Evolutionary conservation across 139 green algal species (phyloP), one percentile per base, ranked within the genome.

Genomic region (Zygnema circumcarinatum): DNA sequence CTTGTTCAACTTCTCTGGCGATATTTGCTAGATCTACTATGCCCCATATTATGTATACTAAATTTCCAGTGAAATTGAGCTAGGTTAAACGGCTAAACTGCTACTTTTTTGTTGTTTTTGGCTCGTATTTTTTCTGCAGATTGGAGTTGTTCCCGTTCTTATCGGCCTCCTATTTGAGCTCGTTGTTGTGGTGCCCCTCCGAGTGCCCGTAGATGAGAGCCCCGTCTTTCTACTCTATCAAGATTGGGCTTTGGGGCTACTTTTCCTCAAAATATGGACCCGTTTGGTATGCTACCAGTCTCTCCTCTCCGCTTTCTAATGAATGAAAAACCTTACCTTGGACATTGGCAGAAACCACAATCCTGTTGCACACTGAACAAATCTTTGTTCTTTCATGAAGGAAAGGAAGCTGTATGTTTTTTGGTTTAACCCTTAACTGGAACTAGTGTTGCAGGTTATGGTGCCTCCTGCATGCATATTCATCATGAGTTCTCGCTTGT

Each of bases 191-290:
- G 81, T 93, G 2, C 91, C 90, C 0, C 84, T 93, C 42, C 82
- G 85, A 31, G 86, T 91, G 76, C 79, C 89, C 29, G 2, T 74
- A 22, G 67, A 89, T 79, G 73, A 93, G 54, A 86, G 80, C 1
- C 91, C 89, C 29, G 25, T 93, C 35, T 47, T 93, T 7, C 85
- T 90, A 31, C 62, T 89, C 22, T 93, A 93, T 54, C 89, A 93
- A 47, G 91, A 93, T 78, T 93, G 91, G 91, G 91, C 56, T 1
- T 67, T 91, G 2, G 91, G 91, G 16, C 38, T 93, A 75, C 56
- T 93, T 16, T 31, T 87, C 7, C 40, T 92, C 53, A 92, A 93
- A 86, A n/a, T 90, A 25, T 92, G 75, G 83, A 72, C 79, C 20
- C 82, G 85, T 33, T 32, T 87, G 11, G 75, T 90, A n/a, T n/a